Evolutionary conservation across 176 grass and related monocot genomes (phyloP).

Genomic region (Cocos nucifera): DNA sequence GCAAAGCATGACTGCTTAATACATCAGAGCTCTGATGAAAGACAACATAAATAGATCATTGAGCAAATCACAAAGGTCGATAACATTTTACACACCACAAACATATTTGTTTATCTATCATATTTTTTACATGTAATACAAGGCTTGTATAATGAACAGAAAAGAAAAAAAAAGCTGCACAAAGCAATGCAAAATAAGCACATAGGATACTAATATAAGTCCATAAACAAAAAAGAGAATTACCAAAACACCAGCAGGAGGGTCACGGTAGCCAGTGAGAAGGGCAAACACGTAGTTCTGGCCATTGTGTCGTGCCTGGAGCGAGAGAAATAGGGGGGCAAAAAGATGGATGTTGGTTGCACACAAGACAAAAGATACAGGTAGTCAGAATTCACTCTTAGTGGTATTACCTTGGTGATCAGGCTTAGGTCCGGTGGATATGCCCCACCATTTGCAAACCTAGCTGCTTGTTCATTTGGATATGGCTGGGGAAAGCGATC

Average conservation of each 20-base stretch:
- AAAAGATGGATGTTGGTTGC: neutral
- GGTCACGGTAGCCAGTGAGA: constrained; percentile 95
- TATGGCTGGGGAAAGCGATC: constrained; percentile 94
- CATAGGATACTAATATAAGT: too few species aligned
- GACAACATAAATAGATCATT: too few species aligned
- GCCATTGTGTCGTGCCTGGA: constrained; percentile 82
- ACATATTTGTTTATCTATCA: too few species aligned
- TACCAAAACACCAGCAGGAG: constrained; percentile 96
- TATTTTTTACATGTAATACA: too few species aligned
- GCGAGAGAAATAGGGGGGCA: constrained; percentile 2
- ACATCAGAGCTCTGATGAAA: too few species aligned
- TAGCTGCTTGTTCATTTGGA: constrained; percentile 86
- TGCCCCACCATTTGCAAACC: constrained; percentile 94
- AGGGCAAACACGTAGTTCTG: constrained; percentile 97
- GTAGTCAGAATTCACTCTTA: constrained; percentile 2
- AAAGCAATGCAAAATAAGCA: too few species aligned
- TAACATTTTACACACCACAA: too few species aligned
- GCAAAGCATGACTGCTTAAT: too few species aligned
- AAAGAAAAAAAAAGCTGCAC: too few species aligned
- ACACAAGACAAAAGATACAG: constrained; percentile 8
- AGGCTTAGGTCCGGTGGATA: constrained; percentile 95
- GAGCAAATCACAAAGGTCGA: too few species aligned
- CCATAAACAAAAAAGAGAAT: neutral
- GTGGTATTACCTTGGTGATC: constrained; percentile 68
- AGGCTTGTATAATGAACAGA: too few species aligned